Percentiles rank a stretch among this genome's conserved stretches.
Evolutionary conservation across 345 rosid species (phyloP).

Genomic region (Stellera chamaejasme): DNA sequence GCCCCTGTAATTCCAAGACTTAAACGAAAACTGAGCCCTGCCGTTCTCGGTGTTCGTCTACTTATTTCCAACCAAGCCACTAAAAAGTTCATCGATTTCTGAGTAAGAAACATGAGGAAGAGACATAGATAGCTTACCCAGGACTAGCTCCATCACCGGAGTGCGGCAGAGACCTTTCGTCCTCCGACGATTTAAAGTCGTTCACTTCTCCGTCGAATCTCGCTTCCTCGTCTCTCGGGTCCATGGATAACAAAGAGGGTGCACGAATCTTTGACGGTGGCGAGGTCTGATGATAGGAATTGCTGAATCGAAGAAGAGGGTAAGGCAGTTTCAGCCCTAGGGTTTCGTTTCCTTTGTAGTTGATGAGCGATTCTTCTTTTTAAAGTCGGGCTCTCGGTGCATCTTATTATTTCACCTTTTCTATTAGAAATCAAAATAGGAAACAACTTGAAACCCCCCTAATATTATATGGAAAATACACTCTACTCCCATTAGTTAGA

Average conservation of each 20-base stretch:
- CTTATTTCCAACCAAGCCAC: neutral
- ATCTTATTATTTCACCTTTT: no score
- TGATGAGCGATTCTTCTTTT: no score
- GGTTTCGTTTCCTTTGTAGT: neutral
- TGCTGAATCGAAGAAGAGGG: no score
- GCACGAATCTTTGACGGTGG: no score
- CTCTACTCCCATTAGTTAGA: no score
- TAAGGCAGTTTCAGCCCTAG: constrained; percentile 4
- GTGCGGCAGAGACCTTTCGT: constrained; percentile 47
- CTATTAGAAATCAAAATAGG: no score
- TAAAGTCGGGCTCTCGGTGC: no score
- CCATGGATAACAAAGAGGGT: constrained; percentile 24
- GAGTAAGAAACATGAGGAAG: constrained; percentile 8
- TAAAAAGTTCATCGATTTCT: constrained; percentile 7
- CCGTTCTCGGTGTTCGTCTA: constrained; percentile 1
- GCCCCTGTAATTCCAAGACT: no score
- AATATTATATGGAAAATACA: no score
- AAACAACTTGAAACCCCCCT: no score
- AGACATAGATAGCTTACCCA: constrained; percentile 29
- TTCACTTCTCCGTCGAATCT: constrained; percentile 28
- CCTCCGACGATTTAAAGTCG: constrained; percentile 37
- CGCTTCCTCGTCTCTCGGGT: constrained; percentile 36
- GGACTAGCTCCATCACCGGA: constrained; percentile 66
- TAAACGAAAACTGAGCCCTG: neutral
- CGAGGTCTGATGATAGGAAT: no score